A percentile compares a stretch with the other conserved stretches of the same genome.
These are phyloP conservation scores for Colletotrichum theobromicola DNA, from an alignment of 2,329 filamentous ascomycete genomes.

Conservation along the genomic window DNA sequence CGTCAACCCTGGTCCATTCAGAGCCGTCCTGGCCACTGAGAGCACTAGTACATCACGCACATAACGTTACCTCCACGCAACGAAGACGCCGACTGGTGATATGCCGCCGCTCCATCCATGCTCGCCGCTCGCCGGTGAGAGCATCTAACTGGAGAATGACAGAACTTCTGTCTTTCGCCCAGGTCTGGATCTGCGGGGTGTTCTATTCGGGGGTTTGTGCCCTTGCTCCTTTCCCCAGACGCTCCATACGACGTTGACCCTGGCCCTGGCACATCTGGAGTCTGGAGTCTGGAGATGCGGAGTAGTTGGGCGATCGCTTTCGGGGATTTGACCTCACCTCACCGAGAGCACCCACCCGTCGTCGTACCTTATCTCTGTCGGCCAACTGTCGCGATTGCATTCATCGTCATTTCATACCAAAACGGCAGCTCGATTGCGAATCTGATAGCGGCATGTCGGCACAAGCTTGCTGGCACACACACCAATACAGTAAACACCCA, in stretches of 20 bases:
- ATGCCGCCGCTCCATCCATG: not conserved
- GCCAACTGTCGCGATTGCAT: not conserved
- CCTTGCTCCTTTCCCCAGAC: conserved; percentile 8
- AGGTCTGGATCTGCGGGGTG: conserved; percentile 11
- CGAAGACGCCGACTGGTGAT: not conserved
- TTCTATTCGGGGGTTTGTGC: not conserved
- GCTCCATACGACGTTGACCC: not conserved
- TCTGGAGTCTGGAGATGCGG: conserved; percentile 4
- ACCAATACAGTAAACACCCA: not conserved
- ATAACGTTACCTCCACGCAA: conserved; percentile 7
- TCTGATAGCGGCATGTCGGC: not conserved
- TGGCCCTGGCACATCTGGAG: not conserved
- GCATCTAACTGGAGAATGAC: not conserved
- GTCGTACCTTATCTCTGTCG: not conserved
- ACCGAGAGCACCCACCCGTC: not conserved
- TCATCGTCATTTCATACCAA: not conserved
- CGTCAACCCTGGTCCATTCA: not conserved
- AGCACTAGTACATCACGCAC: not conserved
- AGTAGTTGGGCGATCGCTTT: not conserved
- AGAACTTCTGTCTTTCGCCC: not conserved
- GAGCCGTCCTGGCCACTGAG: not conserved
- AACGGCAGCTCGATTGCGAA: not conserved
- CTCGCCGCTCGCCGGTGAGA: not conserved
- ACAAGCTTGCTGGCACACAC: not conserved
- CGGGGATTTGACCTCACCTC: conserved; percentile 4